A percentile compares a stretch with the other conserved stretches of the same genome.
phyloP scores from a whole-genome alignment of 495 filamentous ascomycete genomes.

The Corynascus novoguineensis region DNA sequence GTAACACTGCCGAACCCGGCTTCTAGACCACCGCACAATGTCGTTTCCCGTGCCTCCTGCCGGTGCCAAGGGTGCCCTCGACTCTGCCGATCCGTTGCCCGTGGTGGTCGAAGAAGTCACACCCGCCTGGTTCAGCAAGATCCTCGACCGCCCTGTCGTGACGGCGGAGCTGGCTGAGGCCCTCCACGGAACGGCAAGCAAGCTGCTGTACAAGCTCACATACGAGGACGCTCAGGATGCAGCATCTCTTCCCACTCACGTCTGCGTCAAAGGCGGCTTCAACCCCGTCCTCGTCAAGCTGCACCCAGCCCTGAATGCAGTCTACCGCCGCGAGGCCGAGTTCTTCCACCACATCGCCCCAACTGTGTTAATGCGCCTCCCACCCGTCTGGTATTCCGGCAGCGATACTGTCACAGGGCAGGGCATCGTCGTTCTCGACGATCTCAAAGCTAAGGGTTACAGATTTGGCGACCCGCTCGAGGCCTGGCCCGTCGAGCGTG shows the following conservation, averaged over 20 bases:
- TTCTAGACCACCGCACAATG: neutral
- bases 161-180: neutral
- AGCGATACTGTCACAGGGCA: constrained; percentile 1
- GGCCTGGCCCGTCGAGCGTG: constrained; percentile 4
- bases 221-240: constrained; percentile 2
- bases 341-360: constrained; percentile 7
- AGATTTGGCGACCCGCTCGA: neutral
- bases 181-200: constrained; percentile 2
- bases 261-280: constrained; percentile 5
- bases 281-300: constrained; percentile 2
- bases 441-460: neutral
- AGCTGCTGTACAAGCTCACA: constrained; percentile 3
- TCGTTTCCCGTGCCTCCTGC: neutral
- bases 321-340: constrained; percentile 6
- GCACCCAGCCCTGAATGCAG: constrained; percentile 1
- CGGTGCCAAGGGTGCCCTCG: neutral
- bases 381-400: neutral
- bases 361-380: neutral
- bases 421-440: constrained; percentile 2
- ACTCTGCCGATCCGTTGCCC: neutral
- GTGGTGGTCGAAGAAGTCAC: neutral
- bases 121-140: neutral
- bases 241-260: neutral
- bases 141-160: neutral
- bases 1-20: neutral